phyloP scores from a whole-genome alignment of 1,139 yeast genomes.

The Geotrichum armillariae region DNA sequence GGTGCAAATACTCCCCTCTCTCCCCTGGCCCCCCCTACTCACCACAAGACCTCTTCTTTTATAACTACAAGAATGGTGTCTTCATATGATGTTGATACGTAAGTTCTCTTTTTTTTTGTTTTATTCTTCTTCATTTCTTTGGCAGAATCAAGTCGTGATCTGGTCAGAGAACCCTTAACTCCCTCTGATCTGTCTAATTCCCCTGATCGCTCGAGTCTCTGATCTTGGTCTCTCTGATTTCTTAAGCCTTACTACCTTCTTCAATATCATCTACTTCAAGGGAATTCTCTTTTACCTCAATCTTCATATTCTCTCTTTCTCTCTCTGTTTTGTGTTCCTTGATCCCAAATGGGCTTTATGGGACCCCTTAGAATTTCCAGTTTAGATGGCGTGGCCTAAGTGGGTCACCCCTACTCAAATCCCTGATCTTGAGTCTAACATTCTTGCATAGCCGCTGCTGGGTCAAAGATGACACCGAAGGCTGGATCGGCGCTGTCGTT shows the following conservation, averaged over 20 bases:
- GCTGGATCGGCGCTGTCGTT: constrained; percentile 92
- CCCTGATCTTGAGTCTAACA: constrained; percentile 1
- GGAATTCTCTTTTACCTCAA: neutral
- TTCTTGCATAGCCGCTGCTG: constrained; percentile 65
- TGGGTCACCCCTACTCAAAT: neutral
- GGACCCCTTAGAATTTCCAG: neutral
- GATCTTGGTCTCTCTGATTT: neutral
- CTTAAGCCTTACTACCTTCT: neutral
- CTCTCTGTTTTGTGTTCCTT: neutral
- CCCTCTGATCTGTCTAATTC: neutral
- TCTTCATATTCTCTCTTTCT: neutral
- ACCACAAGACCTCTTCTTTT: no score
- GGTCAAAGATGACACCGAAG: constrained; percentile 85
- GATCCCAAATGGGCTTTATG: neutral
- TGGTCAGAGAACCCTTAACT: neutral
- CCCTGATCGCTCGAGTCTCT: neutral
- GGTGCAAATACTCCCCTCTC: no score
- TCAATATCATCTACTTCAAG: neutral
- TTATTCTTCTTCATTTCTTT: neutral
- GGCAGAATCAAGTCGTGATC: neutral
- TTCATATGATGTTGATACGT: constrained; percentile 22
- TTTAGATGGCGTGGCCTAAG: neutral
- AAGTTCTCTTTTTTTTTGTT: constrained; percentile 6
- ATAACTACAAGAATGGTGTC: constrained; percentile 21
- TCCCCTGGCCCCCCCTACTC: no score